Base-by-base conservation (phyloP, 2,329 filamentous ascomycete genomes). In the Cladobotryum mycophilum region DNA sequence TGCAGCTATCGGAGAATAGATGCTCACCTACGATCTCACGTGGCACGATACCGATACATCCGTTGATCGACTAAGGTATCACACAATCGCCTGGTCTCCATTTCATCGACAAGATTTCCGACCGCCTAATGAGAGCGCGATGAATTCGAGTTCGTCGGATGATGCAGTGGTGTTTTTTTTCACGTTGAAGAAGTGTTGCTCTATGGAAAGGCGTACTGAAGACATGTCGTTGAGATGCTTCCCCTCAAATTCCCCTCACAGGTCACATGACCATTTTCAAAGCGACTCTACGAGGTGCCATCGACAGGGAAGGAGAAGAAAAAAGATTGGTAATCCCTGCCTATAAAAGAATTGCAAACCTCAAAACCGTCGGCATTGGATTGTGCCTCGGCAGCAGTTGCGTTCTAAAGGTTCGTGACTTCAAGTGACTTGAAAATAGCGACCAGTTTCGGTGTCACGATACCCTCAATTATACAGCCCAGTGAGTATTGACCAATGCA, bases 221-320 rank as follows among this genome's bases (percentile, higher is more conserved):
- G 42, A 36, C 20, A 41, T 50, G 51, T 44, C 45, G 44, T 51
- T 35, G 14, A 34, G 48, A 47, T 30, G 42, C 44, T 53, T 44
- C 51, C 51, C 51, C 51, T 53, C 51, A 42, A 45, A 41, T 44
- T 53, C 48, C 51, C 51, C 51, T 45, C 45, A 45, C 45, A 36
- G 35, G 48, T 53, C 51, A 53, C 51, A 51, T 53, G 51, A 53
- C 51, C 51, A 40, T 34, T 42, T 36, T 47, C 37, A 42, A 42
- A 7, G 14, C 14, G 14, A 34, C 20, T 12, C n/a, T 45, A 14
- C 41, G 41, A 48, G 34, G 50, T 52, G 45, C 38, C 50, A 48
- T 52, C 25, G 40, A 42, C 35, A 36, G 18, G 25, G 11, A 45
- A 33, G 18, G 40, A 14, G 35, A 18, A 44, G 35, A 17, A 22